phyloP scores from a whole-genome alignment of 306 rosid species.

The Amphicarpaea edgeworthii region DNA sequence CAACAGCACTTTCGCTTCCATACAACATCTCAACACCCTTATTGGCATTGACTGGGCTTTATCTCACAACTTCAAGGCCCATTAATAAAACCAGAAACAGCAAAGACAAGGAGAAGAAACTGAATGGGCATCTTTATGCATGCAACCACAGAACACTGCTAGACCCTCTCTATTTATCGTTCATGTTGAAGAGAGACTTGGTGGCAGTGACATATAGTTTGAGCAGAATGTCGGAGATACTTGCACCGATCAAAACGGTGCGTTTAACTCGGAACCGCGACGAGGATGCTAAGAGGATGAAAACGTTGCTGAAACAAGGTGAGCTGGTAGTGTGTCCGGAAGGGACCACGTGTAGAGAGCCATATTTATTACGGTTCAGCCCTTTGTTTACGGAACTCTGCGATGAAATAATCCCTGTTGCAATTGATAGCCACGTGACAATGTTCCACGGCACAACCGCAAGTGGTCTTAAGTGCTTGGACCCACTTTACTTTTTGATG shows the following conservation, averaged over 20 bases:
- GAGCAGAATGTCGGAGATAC: slow-evolving; percentile 65
- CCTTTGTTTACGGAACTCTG: slow-evolving; percentile 68
- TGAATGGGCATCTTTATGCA: slow-evolving; percentile 55
- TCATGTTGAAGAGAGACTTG: slow-evolving; percentile 42
- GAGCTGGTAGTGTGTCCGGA: slow-evolving; percentile 76
- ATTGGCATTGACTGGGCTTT: slow-evolving; percentile 52
- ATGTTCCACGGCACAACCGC: slow-evolving; percentile 89
- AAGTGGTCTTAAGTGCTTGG: slow-evolving; percentile 76
- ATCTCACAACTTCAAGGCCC: slow-evolving; percentile 45
- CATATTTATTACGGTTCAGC: slow-evolving; percentile 75
- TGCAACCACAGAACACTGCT: slow-evolving; percentile 78
- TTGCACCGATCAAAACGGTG: slow-evolving; percentile 73
- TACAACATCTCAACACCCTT: slow-evolving; percentile 51
- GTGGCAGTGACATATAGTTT: slow-evolving; percentile 74
- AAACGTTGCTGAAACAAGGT: slow-evolving; percentile 50
- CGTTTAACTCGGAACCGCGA: slow-evolving; percentile 66
- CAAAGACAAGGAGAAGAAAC: neutral
- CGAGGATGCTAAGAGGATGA: slow-evolving; percentile 59
- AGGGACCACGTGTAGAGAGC: slow-evolving; percentile 87
- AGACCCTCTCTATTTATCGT: slow-evolving; percentile 68
- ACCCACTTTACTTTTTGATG: slow-evolving; percentile 72
- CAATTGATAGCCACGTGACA: slow-evolving; percentile 56
- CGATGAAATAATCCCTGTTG: slow-evolving; percentile 59
- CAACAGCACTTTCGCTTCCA: slow-evolving; percentile 39
- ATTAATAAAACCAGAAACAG: slow-evolving; percentile 2